Percentiles rank a stretch among this genome's conserved stretches.
These are phyloP conservation scores for Chamaecyparis obtusa DNA, from an alignment of 75 land plant species.

Conservation along the genomic window DNA sequence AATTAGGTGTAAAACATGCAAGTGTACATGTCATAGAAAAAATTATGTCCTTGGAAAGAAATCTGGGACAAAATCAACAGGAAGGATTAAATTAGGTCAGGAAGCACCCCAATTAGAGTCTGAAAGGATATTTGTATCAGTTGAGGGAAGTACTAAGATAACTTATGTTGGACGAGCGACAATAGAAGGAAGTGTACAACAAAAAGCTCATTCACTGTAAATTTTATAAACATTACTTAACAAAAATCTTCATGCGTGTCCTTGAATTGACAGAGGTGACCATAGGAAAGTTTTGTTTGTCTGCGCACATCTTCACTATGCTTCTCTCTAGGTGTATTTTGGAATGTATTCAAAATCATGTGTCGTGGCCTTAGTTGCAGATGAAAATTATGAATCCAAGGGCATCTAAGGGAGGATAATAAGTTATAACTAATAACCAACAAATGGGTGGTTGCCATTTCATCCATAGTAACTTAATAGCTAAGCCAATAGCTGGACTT, in stretches of 20 bases:
- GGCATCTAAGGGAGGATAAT: neutral
- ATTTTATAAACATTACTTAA: too few species aligned
- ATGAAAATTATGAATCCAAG: neutral
- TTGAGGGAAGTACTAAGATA: neutral
- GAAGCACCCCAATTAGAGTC: neutral
- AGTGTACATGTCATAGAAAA: neutral
- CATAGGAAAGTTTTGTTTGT: neutral
- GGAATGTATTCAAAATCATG: neutral
- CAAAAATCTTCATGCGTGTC: too few species aligned
- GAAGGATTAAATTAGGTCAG: neutral
- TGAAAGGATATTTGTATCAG: neutral
- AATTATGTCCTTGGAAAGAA: neutral
- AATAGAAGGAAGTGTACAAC: neutral
- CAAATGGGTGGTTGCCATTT: neutral
- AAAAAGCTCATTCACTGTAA: neutral
- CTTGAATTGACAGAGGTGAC: neutral
- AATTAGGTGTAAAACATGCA: neutral
- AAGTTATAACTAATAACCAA: neutral
- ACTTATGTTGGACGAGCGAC: neutral
- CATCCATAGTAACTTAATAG: neutral
- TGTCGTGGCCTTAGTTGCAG: neutral
- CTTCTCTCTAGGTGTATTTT: neutral
- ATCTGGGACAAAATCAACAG: neutral
- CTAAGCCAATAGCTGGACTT: neutral
- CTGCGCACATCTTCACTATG: neutral